These are phyloP conservation scores for Globisporangium cylindrosporum DNA, from an alignment of 352 stramenopile species.

Conservation along the genomic window DNA sequence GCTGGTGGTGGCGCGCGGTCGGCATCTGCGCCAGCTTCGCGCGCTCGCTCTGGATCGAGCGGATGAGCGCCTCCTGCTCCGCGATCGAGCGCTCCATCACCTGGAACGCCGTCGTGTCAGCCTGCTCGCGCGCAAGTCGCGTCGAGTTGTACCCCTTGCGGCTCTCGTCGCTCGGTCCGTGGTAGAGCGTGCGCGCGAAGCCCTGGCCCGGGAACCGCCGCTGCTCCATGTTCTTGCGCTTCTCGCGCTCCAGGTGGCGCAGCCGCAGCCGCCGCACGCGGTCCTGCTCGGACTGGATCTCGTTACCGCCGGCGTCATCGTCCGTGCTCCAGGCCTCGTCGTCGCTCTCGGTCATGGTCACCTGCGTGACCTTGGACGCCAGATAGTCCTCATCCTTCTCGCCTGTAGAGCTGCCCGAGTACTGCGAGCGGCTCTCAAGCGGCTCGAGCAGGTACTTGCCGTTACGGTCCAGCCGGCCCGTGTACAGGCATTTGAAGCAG, in stretches of 20 bases:
- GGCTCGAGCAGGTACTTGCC: constrained; percentile 28
- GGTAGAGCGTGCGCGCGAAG: constrained; percentile 15
- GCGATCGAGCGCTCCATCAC: constrained; percentile 57
- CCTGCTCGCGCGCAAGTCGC: constrained; percentile 18
- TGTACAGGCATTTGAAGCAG: constrained; percentile 60
- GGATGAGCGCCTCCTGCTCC: constrained; percentile 47
- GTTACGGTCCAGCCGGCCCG: constrained; percentile 48
- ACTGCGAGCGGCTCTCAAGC: constrained; percentile 34
- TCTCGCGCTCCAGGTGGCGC: constrained; percentile 37
- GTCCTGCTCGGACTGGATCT: constrained; percentile 16
- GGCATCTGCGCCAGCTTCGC: constrained; percentile 17
- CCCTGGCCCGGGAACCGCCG: background rate
- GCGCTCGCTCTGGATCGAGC: constrained; percentile 36
- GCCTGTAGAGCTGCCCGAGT: constrained; percentile 14
- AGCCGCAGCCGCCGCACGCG: constrained; percentile 32
- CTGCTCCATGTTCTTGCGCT: constrained; percentile 24
- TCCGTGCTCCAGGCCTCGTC: constrained; percentile 18
- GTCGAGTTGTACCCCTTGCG: constrained; percentile 22
- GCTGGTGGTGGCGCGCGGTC: constrained; percentile 7
- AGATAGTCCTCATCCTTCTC: constrained; percentile 23
- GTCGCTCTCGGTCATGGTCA: constrained; percentile 18
- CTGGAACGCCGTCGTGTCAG: constrained; percentile 29
- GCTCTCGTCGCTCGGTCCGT: constrained; percentile 2
- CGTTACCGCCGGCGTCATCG: background rate
- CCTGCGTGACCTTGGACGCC: constrained; percentile 15